Evolutionary conservation across 768 basidiomycete species (phyloP).

Genomic region (Scleroderma citrinum): DNA sequence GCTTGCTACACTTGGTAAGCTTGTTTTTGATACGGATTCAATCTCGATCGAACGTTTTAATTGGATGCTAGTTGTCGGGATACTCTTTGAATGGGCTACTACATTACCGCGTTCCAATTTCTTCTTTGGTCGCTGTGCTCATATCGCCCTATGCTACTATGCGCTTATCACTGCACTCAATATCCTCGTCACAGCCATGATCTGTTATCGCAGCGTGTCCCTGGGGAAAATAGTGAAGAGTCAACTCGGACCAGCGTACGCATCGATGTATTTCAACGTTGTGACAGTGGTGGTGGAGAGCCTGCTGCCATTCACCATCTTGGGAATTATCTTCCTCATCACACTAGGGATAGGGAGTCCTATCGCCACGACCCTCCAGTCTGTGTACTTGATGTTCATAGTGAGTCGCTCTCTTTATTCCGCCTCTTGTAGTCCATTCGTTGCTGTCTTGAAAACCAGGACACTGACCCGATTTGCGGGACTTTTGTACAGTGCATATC

Average conservation of each 20-base stretch:
- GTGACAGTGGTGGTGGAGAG: slow-evolving; percentile 18
- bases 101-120: slow-evolving; percentile 15
- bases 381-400: slow-evolving; percentile 20
- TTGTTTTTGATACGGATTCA: not conserved
- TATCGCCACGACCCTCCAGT: slow-evolving; percentile 10
- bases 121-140: slow-evolving; percentile 9
- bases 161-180: slow-evolving; percentile 16
- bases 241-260: slow-evolving; percentile 14
- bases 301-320: slow-evolving; percentile 20
- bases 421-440: not conserved
- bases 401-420: slow-evolving; percentile 5
- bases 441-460: not conserved
- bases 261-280: slow-evolving; percentile 15
- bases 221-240: slow-evolving; percentile 9
- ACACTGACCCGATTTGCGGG: not conserved
- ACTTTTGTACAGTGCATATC: slow-evolving; percentile 16
- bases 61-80: slow-evolving; percentile 14
- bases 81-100: slow-evolving; percentile 10
- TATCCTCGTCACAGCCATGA: slow-evolving; percentile 13
- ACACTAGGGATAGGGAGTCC: slow-evolving; percentile 14
- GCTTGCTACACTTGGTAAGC: slow-evolving; percentile 21
- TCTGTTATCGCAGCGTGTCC: slow-evolving; percentile 14
- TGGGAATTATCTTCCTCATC: slow-evolving; percentile 18
- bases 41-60: not conserved
- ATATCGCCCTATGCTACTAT: slow-evolving; percentile 17